Conservation (phyloP, 768 basidiomycete genomes). For the Dacryopinax spathularia region DNA sequence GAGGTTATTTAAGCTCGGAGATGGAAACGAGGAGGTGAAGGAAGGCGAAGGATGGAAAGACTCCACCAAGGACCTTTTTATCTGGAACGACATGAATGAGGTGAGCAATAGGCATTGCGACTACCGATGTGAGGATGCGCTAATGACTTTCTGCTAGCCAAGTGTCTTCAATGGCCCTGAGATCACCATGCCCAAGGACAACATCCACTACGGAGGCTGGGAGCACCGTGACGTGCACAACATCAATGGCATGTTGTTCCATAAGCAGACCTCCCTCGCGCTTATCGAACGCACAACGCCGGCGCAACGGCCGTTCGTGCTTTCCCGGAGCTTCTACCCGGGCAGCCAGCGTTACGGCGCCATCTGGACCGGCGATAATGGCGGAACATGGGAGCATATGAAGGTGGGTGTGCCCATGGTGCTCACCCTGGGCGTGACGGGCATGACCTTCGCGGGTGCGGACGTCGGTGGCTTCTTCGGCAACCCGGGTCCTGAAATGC, state of each 20-base stretch:
- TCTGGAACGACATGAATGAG: slow-evolving; percentile 99
- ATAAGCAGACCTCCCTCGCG: slow-evolving; percentile 71
- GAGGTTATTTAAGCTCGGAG: slow-evolving; percentile 52
- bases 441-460: slow-evolving; percentile 85
- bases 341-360: slow-evolving; percentile 93
- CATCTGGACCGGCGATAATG: slow-evolving; percentile 98
- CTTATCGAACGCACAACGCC: slow-evolving; percentile 58
- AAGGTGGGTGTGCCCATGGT: slow-evolving; percentile 87
- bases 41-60: slow-evolving; percentile 49
- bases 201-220: slow-evolving; percentile 85
- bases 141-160: slow-evolving; percentile 38
- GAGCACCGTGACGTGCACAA: slow-evolving; percentile 97
- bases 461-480: slow-evolving; percentile 99
- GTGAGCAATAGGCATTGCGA: slow-evolving; percentile 30
- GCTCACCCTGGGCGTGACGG: slow-evolving; percentile 71
- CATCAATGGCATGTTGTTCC: slow-evolving; percentile 85
- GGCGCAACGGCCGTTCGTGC: slow-evolving; percentile 80
- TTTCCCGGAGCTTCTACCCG: slow-evolving; percentile 87
- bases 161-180: slow-evolving; percentile 99
- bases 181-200: slow-evolving; percentile 66
- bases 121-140: neutral
- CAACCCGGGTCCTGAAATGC: slow-evolving; percentile 86
- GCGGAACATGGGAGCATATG: slow-evolving; percentile 98
- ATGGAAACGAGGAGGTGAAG: slow-evolving; percentile 25
- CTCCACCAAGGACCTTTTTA: slow-evolving; percentile 70